phyloP scores from a whole-genome alignment of 306 rosid genomes.

The Styphnolobium japonicum region DNA sequence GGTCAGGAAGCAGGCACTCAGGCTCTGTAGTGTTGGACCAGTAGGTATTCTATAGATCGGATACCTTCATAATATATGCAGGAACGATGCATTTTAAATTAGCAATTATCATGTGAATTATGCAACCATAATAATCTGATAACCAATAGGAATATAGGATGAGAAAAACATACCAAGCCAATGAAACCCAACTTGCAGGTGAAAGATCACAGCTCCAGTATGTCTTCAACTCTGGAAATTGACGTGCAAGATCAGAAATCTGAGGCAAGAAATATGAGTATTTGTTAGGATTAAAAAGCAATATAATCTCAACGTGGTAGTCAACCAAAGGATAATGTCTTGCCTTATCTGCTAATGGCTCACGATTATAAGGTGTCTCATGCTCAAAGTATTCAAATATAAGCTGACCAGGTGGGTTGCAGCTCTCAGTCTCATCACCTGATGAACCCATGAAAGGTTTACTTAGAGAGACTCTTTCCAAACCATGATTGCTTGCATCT shows the following conservation, averaged over 20 bases:
- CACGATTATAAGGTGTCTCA: slow-evolving; percentile 80
- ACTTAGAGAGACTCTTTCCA: slow-evolving; percentile 44
- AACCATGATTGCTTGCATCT: slow-evolving; percentile 44
- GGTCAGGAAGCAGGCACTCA: slow-evolving; percentile 87
- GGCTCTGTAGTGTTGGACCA: slow-evolving; percentile 82
- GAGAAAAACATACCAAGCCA: slow-evolving; percentile 67
- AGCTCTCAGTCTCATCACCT: slow-evolving; percentile 68
- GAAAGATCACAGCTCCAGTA: slow-evolving; percentile 82
- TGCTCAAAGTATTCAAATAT: slow-evolving; percentile 70
- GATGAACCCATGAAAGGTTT: slow-evolving; percentile 58
- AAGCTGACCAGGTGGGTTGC: slow-evolving; percentile 61
- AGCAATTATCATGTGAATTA: neutral
- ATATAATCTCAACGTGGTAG: neutral
- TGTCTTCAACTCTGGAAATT: slow-evolving; percentile 73
- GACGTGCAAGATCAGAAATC: slow-evolving; percentile 67
- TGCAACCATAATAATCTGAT: neutral
- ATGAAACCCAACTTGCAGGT: slow-evolving; percentile 89
- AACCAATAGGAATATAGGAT: neutral
- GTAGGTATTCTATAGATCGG: slow-evolving; percentile 95
- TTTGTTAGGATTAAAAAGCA: slow-evolving; percentile 24
- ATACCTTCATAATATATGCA: slow-evolving; percentile 54
- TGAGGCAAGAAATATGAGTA: slow-evolving; percentile 38
- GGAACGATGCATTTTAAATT: slow-evolving; percentile 17
- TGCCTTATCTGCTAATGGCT: slow-evolving; percentile 85
- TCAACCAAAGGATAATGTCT: slow-evolving; percentile 37